These are phyloP conservation scores for Pneumocystis carinii DNA, from an alignment of 1,139 yeast genomes.

Conservation along the genomic window DNA sequence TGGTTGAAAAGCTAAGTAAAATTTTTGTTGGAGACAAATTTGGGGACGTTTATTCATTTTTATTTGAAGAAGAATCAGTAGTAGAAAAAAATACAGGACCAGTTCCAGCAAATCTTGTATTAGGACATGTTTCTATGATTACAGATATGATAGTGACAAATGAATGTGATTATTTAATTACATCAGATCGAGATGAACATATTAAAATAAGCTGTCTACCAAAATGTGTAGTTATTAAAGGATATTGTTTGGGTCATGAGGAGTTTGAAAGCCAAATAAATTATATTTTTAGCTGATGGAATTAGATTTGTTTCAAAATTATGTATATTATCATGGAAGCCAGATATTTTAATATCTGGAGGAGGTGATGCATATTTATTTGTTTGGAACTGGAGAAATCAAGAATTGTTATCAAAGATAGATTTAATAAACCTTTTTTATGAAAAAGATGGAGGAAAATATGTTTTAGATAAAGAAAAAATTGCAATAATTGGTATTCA, in stretches of 20 bases:
- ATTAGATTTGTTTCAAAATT: conserved; percentile 32
- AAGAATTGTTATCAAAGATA: conserved; percentile 34
- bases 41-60: conserved; percentile 74
- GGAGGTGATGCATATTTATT: conserved; percentile 80
- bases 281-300: conserved; percentile 1
- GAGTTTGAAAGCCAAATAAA: conserved; percentile 30
- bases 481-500: neutral
- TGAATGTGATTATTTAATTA: conserved; percentile 38
- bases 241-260: conserved; percentile 75
- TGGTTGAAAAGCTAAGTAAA: neutral
- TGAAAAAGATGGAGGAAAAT: neutral
- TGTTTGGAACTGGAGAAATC: conserved; percentile 61
- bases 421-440: conserved; percentile 29
- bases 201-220: conserved; percentile 78
- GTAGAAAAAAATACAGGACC: conserved; percentile 21
- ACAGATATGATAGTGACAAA: conserved; percentile 47
- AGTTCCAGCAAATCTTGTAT: conserved; percentile 42
- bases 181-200: conserved; percentile 94
- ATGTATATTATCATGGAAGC: conserved; percentile 37
- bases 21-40: conserved; percentile 84
- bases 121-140: conserved; percentile 95
- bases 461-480: neutral
- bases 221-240: conserved; percentile 56
- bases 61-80: conserved; percentile 21
- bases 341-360: conserved; percentile 46